Conservation (phyloP, 257 asterid genomes). For the Solanum paucissectum region DNA sequence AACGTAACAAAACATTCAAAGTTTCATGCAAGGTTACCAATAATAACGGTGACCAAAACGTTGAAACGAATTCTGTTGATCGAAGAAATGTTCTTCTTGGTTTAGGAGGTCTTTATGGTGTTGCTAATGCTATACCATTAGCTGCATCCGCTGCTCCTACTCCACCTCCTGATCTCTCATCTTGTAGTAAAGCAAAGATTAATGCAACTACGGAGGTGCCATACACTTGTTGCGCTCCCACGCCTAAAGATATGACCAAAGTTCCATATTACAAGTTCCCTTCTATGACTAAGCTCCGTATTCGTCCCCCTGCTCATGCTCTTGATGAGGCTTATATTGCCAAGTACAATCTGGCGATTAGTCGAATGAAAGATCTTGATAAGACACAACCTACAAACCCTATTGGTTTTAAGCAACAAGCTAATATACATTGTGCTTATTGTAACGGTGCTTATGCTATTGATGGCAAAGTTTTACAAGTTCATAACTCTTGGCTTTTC, state of each 20-base stretch:
- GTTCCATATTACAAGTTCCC: background rate
- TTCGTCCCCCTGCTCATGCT: background rate
- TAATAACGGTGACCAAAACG: background rate
- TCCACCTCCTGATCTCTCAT: background rate
- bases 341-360: background rate
- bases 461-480: conserved; percentile 1
- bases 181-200: background rate
- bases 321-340: background rate
- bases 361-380: background rate
- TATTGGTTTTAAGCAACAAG: conserved; percentile 14
- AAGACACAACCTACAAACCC: background rate
- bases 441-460: conserved; percentile 14
- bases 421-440: conserved; percentile 24
- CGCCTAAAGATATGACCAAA: background rate
- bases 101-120: background rate
- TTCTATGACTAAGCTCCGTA: background rate
- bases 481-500: conserved; percentile 18
- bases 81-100: conserved; percentile 3
- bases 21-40: background rate
- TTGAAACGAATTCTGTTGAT: background rate
- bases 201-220: background rate
- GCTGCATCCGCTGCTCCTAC: background rate
- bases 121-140: background rate
- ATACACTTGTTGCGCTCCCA: background rate
- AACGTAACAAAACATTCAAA: background rate